These are phyloP conservation scores for Aureobasidium zeae DNA, from an alignment of 2,329 filamentous ascomycete species.

Conservation along the genomic window DNA sequence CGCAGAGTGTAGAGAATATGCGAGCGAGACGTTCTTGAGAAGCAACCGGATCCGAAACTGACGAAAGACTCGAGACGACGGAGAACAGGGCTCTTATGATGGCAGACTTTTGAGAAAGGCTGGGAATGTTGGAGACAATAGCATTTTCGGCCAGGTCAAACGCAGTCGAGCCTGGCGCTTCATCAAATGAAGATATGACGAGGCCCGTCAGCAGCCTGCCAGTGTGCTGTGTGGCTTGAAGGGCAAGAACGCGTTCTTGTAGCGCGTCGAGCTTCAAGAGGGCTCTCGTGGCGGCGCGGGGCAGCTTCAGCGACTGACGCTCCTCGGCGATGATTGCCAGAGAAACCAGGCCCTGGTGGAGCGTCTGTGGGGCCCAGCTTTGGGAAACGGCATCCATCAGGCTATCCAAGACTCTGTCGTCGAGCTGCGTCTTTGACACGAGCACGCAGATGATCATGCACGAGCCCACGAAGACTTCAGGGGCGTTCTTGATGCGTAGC, in stretches of 20 bases:
- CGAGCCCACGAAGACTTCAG: slow-evolving; percentile 73
- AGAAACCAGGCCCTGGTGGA: slow-evolving; percentile 66
- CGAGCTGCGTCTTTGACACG: slow-evolving; percentile 69
- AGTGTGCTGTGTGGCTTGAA: slow-evolving; percentile 56
- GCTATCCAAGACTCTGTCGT: slow-evolving; percentile 69
- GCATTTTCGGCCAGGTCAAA: slow-evolving; percentile 52
- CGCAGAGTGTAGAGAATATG: slow-evolving; percentile 26
- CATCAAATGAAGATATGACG: slow-evolving; percentile 56
- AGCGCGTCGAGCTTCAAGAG: slow-evolving; percentile 56
- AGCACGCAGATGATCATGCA: slow-evolving; percentile 88
- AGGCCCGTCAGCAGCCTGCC: slow-evolving; percentile 64
- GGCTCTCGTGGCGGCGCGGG: slow-evolving; percentile 59
- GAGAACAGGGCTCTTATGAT: slow-evolving; percentile 5
- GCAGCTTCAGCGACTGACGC: slow-evolving; percentile 59
- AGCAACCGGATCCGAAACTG: neutral
- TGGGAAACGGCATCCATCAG: slow-evolving; percentile 82
- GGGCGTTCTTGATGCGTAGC: slow-evolving; percentile 62
- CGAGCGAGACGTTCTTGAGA: slow-evolving; percentile 27
- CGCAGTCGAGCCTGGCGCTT: slow-evolving; percentile 48
- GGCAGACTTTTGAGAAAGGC: slow-evolving; percentile 45
- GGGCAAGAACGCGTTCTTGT: slow-evolving; percentile 48
- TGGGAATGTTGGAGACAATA: slow-evolving; percentile 51
- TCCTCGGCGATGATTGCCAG: slow-evolving; percentile 75
- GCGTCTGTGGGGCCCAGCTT: slow-evolving; percentile 66
- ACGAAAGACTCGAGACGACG: neutral